Conservation (phyloP, 2,329 filamentous ascomycete species). For the Chalaropsis ovoidea region DNA sequence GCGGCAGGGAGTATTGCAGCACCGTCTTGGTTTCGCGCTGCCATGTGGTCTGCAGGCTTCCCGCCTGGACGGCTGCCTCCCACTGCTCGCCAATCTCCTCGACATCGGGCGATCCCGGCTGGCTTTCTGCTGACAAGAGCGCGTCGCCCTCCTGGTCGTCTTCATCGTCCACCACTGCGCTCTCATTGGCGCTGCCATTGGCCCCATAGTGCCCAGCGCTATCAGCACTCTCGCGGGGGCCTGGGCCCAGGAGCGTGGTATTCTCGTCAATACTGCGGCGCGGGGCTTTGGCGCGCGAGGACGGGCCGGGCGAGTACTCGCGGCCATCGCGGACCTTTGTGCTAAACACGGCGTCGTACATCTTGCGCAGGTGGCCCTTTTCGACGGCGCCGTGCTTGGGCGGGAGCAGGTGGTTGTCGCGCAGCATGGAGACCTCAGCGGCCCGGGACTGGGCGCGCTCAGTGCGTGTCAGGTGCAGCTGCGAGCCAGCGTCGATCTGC, state of each 20-base stretch:
- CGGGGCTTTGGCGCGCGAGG: not conserved
- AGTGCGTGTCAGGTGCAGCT: slow-evolving; percentile 38
- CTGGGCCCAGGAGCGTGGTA: slow-evolving; percentile 7
- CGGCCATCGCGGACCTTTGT: slow-evolving; percentile 36
- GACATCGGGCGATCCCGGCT: slow-evolving; percentile 35
- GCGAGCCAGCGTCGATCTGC: slow-evolving; percentile 36
- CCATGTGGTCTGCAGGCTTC: slow-evolving; percentile 82
- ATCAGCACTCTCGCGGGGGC: not conserved
- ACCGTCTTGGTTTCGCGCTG: slow-evolving; percentile 79
- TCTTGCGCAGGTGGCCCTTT: slow-evolving; percentile 29
- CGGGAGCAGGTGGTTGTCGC: slow-evolving; percentile 56
- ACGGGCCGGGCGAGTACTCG: slow-evolving; percentile 23
- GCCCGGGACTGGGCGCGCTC: slow-evolving; percentile 49
- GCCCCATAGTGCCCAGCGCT: slow-evolving; percentile 12
- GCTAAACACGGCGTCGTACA: slow-evolving; percentile 46
- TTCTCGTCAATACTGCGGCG: slow-evolving; percentile 19
- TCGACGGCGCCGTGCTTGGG: slow-evolving; percentile 39
- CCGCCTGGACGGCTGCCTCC: slow-evolving; percentile 73
- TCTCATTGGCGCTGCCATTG: not conserved
- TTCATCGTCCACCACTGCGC: slow-evolving; percentile 29
- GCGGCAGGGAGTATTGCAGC: slow-evolving; percentile 56
- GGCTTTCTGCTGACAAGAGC: slow-evolving; percentile 31
- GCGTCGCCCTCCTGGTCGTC: slow-evolving; percentile 29
- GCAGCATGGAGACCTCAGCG: slow-evolving; percentile 50
- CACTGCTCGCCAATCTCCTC: slow-evolving; percentile 62